These are phyloP conservation scores for Coemansia sp. DNA, from an alignment of 192 early-diverging fungal genomes.

Conservation along the genomic window DNA sequence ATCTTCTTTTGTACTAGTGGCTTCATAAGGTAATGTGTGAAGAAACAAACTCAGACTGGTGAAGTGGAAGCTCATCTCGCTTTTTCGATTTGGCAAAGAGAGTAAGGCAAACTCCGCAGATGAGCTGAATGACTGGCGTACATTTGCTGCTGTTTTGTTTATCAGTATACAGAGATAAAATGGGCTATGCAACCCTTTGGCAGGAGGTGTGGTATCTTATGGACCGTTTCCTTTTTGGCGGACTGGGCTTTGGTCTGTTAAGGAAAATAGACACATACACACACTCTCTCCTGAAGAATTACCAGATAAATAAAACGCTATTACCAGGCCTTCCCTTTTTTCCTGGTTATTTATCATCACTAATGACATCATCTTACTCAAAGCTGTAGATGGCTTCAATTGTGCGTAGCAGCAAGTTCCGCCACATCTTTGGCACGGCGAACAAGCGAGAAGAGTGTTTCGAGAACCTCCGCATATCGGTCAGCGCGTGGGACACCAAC, in stretches of 20 bases:
- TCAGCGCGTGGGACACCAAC: slow-evolving; percentile 98
- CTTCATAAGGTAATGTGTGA: background rate
- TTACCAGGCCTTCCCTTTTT: too few relatives aligned
- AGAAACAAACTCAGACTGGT: background rate
- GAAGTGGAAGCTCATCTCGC: background rate
- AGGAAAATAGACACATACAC: too few relatives aligned
- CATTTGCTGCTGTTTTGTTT: too few relatives aligned
- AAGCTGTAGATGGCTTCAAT: slow-evolving; percentile 65
- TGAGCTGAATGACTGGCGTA: too few relatives aligned
- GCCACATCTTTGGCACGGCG: slow-evolving; percentile 92
- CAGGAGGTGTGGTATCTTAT: too few relatives aligned
- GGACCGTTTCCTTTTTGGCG: background rate
- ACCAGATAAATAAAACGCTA: background rate
- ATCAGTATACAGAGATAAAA: too few relatives aligned
- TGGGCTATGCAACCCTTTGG: too few relatives aligned
- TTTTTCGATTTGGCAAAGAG: background rate
- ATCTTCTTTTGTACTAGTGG: background rate
- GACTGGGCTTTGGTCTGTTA: too few relatives aligned
- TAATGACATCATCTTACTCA: background rate
- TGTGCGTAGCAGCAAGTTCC: slow-evolving; percentile 82
- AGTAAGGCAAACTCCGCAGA: too few relatives aligned
- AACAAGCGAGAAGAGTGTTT: slow-evolving; percentile 89
- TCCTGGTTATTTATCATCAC: too few relatives aligned
- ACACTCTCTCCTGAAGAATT: background rate
- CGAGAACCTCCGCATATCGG: slow-evolving; percentile 88